A percentile compares a stretch with the other conserved stretches of the same genome.
Conservation (phyloP, 805 yeast genomes). For the Wickerhamiella hasegawae region DNA sequence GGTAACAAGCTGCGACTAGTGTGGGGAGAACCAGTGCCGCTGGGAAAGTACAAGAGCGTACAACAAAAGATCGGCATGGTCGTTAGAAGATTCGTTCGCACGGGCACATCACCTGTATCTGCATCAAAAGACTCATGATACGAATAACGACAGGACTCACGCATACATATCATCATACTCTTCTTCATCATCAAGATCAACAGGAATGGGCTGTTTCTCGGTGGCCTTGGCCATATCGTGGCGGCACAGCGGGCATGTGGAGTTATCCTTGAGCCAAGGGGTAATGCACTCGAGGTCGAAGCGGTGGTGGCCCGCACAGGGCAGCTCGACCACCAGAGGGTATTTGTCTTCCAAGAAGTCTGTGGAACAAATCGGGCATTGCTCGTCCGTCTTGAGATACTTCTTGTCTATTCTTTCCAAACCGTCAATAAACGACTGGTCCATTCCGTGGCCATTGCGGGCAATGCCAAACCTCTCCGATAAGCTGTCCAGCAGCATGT, state of each 20-base stretch:
- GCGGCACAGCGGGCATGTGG: constrained; percentile 72
- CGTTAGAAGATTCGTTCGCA: constrained; percentile 5
- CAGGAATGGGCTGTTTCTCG: constrained; percentile 27
- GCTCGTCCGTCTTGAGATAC: constrained; percentile 29
- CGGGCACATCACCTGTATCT: not conserved
- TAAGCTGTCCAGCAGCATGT: not conserved
- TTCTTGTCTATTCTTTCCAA: constrained; percentile 51
- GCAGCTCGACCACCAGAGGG: constrained; percentile 64
- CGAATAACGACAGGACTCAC: no score
- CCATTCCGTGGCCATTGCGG: constrained; percentile 31
- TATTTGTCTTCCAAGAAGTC: constrained; percentile 54
- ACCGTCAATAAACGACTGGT: constrained; percentile 55
- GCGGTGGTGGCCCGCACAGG: constrained; percentile 50
- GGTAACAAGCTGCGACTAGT: constrained; percentile 18
- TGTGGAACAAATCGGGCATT: constrained; percentile 76
- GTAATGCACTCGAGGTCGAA: constrained; percentile 84
- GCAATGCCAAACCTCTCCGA: constrained; percentile 2
- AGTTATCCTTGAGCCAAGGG: constrained; percentile 59
- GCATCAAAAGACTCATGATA: no score
- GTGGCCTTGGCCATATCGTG: constrained; percentile 37
- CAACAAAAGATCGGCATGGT: constrained; percentile 7
- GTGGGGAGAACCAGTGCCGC: constrained; percentile 18
- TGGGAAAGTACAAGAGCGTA: constrained; percentile 10
- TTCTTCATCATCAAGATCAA: constrained; percentile 50
- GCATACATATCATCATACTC: constrained; percentile 67